A percentile compares a stretch with the other conserved stretches of the same genome.
Conservation (phyloP, 805 yeast genomes). For the Yamadazyma laniorum region DNA sequence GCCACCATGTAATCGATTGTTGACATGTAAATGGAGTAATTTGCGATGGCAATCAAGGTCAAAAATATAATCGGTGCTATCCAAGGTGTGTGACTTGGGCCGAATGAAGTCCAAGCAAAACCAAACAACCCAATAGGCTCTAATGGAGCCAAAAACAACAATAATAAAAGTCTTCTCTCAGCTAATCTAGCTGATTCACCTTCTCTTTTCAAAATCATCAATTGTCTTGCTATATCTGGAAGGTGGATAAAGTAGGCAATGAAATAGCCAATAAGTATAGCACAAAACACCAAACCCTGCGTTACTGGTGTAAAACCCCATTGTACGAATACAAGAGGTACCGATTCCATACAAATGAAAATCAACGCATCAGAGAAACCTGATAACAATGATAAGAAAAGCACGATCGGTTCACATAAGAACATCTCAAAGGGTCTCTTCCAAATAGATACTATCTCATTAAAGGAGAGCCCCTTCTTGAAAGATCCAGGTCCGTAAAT, state of each 20-base stretch:
- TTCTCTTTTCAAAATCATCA: constrained; percentile 18
- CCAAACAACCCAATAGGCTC: constrained; percentile 41
- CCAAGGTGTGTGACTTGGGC: constrained; percentile 39
- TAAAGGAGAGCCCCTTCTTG: constrained; percentile 17
- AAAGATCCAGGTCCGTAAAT: constrained; percentile 38
- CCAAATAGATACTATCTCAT: constrained; percentile 31
- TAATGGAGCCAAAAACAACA: constrained; percentile 37
- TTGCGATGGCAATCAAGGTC: constrained; percentile 38
- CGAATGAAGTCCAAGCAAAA: constrained; percentile 43
- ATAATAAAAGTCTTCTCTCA: constrained; percentile 28
- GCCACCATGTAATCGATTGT: constrained; percentile 45
- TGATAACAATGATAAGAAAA: constrained; percentile 36
- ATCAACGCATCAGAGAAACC: constrained; percentile 43
- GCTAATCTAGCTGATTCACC: constrained; percentile 28
- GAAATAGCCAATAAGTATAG: constrained; percentile 34
- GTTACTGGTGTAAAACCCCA: constrained; percentile 32
- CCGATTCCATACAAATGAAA: constrained; percentile 39
- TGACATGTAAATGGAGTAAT: constrained; percentile 42
- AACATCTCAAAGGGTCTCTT: constrained; percentile 41
- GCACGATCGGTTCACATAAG: constrained; percentile 36
- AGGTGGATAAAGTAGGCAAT: constrained; percentile 33
- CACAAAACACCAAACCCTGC: constrained; percentile 31
- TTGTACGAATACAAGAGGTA: constrained; percentile 29
- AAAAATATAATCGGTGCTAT: constrained; percentile 41
- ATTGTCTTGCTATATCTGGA: constrained; percentile 33